phyloP scores from a whole-genome alignment of 2,329 filamentous ascomycete species.

The Rhinocladiella similis region DNA sequence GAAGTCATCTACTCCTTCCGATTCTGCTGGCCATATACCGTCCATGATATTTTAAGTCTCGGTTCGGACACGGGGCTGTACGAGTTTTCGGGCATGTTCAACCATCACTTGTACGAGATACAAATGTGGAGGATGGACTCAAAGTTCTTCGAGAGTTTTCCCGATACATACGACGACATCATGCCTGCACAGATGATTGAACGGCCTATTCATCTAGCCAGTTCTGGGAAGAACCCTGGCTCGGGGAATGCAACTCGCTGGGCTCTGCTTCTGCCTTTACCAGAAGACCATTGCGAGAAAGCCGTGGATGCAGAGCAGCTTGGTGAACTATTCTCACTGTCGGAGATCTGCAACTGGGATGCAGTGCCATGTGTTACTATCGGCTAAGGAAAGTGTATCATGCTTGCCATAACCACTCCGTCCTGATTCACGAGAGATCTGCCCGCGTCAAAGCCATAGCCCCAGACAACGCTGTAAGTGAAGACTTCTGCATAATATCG shows the following conservation, averaged over 20 bases:
- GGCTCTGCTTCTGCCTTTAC: not conserved
- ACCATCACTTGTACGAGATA: not conserved
- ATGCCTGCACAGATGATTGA: not conserved
- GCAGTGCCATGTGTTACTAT: not conserved
- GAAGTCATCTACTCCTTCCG: constrained; percentile 4
- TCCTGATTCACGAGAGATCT: too few species aligned
- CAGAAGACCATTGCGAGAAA: not conserved
- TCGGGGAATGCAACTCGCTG: not conserved
- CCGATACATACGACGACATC: constrained; percentile 4
- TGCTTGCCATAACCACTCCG: too few species aligned
- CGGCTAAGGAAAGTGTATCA: too few species aligned
- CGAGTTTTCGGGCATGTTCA: constrained; percentile 1
- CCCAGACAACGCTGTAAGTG: too few species aligned
- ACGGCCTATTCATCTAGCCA: not conserved
- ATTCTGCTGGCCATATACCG: constrained; percentile 1
- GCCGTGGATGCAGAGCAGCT: not conserved
- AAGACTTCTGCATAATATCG: too few species aligned
- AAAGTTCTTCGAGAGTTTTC: constrained; percentile 2
- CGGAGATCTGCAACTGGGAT: not conserved
- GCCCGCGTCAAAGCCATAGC: too few species aligned
- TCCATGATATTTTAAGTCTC: not conserved
- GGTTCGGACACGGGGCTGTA: not conserved
- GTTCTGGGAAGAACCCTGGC: too few species aligned
- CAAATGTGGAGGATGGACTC: constrained; percentile 4
- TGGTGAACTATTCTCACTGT: not conserved